Base-by-base conservation (phyloP, 148 eudicot species). In the Silene latifolia region DNA sequence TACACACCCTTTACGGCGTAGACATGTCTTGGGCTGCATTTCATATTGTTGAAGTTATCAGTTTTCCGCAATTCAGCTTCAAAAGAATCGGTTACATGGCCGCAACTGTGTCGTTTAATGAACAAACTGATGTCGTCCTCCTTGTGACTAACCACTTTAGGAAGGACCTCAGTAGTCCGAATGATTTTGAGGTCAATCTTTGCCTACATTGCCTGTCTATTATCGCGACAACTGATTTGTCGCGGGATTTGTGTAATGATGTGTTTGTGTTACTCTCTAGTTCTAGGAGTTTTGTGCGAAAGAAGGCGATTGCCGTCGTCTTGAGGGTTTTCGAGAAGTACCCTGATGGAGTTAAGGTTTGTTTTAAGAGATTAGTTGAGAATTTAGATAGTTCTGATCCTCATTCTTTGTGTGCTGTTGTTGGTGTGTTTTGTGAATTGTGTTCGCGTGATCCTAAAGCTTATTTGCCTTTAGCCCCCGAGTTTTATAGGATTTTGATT, bases 361-460 rank as follows among this genome's bases (percentile, higher is more conserved):
- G 97, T 84, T 94, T 94, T 53, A 94, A 90, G 84, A 75, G 91
- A 39, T 80, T 94, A 59, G 98, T 94, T 44, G 98, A 94, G 81
- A 88, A 84, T 86, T 76, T 94, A 10, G 98, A 91, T 71, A 83
- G 76, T 71, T 56, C 77, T 27, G 97, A 93, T 78, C 67, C 63
- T 64, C 86, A 81, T 6, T 71, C 82, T 27, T 74, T 89, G 63
- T 80, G 86, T 7, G 85, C 97, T 0, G 84, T 78, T 8, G 88
- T 94, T 72, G 92, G 96, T 35, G 92, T 94, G 27, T 94, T 94
- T 51, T 91, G 96, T 77, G 98, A 94, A 85, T 88, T 94, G 4
- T 81, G 87, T 63, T 69, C 64, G 44, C 80, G 73, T 2, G 98
- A 94, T 15, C 87, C 97, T 0, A 86, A 75, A 59, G 71, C 89